Evolutionary conservation across 495 filamentous ascomycete genomes (phyloP), one percentile per base, ranked within the genome.

Genomic region (Penicillium paxilli): DNA sequence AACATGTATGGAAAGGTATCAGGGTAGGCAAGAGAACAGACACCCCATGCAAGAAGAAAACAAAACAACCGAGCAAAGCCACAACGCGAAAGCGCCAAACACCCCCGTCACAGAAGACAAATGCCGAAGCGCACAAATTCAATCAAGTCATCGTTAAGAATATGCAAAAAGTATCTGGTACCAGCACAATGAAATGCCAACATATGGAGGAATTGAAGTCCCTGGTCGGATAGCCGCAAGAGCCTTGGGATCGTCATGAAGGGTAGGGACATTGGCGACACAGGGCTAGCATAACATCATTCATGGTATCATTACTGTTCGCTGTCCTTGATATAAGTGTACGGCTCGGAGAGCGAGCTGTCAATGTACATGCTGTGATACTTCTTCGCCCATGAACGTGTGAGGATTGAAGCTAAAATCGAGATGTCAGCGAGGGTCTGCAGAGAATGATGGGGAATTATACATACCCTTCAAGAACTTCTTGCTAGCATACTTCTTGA

Each of bases 401-500:
- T 90, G 49, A 96, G 76, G 55, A 97, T 91, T 32, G 94, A 97
- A 50, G 92, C 94, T 96, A 26, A 16, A 3, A 22, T 19, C 19
- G 17, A 21, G 1, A 21, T 21, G 57, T 74, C 51, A 72, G 58
- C 11, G 49, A 38, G 25, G 21, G 20, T 12, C 17, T 12, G 4
- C 6, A 37, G 8, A 37, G 4, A 19, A 16, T 19, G 4, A 19
- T 12, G 0, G 4, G n/a, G 8, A 2, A 16, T 2, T 3, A 28
- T 16, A 55, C 73, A 66, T 83, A 92, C 94, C 93, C 77, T 97
- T 97, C 64, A 97, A 72, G 73, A 96, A 98, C 72, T 93, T 96
- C 79, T 97, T 98, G 82, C 91, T 94, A 14, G 95, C 94, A 65
- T 98, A 98, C 70, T 98, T 98, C 81, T 93, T 94, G 81, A 96